Base-by-base conservation (phyloP, 1,284 basidiomycete genomes). In the Exobasidium cylindrosporum region DNA sequence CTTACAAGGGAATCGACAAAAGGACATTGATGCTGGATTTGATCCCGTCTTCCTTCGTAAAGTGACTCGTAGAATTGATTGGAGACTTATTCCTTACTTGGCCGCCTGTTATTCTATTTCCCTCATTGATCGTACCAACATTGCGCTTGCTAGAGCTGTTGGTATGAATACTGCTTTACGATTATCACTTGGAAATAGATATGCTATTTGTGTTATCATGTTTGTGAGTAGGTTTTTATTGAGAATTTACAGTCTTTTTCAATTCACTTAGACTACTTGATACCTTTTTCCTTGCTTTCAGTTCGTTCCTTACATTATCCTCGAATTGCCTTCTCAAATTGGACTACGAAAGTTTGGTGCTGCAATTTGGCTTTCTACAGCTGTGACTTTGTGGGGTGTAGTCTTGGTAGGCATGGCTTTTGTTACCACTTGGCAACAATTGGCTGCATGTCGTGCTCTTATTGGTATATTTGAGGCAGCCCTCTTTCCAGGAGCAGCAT, bases 371-470 rank as follows among this genome's bases (percentile, higher is more conserved):
- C 68, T 82, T 7, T 66, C 73, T 14, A 46, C 69, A 56, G 77
- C 81, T 50, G 76, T 71, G 23, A 66, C 78, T 49, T 64, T 72
- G 46, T 83, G 81, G 79, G 82, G 82, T 30, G 60, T 80, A 4
- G 69, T 81, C 58, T 81, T 82, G 78, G 57, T 82, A n/a, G 76
- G 21, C 26, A 62, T 62, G 61, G 61, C 56, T 43, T 59, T 59
- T 31, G 66, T 72, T 60, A 58, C 69, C 40, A 56, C 61, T 26
- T 63, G 67, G 65, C 65, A 71, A 28, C 63, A 64, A 40, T 73
- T 84, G 21, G 76, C 79, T 6, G 81, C 74, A 46, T 78, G 80
- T 43, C 79, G 83, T 44, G 75, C 80, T 5, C 64, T 83, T 1
- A 70, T 83, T 43, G 83, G 73, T 55, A 55, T 72, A 11, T 74